These are phyloP conservation scores for Aspergillus cavernicola DNA, from an alignment of 495 filamentous ascomycete genomes.

Conservation along the genomic window DNA sequence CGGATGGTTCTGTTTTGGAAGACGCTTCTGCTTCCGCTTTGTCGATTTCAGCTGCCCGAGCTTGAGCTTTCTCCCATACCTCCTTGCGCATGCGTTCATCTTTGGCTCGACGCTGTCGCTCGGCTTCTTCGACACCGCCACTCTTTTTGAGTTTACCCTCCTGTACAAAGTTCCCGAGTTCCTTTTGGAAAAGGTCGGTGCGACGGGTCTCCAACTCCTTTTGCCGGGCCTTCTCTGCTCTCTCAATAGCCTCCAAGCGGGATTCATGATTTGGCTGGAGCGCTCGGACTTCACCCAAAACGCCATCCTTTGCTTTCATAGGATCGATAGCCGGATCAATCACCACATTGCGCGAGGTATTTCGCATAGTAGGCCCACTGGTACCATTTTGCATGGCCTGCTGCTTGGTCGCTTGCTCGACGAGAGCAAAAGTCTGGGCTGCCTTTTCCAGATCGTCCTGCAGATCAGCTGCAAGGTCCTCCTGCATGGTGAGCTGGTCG, in stretches of 20 bases:
- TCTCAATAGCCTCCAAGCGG: constrained; percentile 89
- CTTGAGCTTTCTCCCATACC: constrained; percentile 70
- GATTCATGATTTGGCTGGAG: constrained; percentile 93
- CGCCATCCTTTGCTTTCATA: constrained; percentile 76
- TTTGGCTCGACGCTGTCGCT: constrained; percentile 75
- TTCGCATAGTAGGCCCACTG: constrained; percentile 41
- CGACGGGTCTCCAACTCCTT: constrained; percentile 77
- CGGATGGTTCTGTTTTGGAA: constrained; percentile 28
- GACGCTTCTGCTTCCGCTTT: constrained; percentile 21
- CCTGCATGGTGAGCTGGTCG: constrained; percentile 89
- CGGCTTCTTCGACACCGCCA: constrained; percentile 90
- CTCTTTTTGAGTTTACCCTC: constrained; percentile 93
- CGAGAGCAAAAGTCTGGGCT: constrained; percentile 83
- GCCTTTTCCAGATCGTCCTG: constrained; percentile 95
- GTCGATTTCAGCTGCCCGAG: constrained; percentile 44
- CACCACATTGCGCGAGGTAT: constrained; percentile 57
- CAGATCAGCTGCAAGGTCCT: constrained; percentile 87
- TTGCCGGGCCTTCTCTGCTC: constrained; percentile 83
- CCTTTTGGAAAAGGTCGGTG: constrained; percentile 81
- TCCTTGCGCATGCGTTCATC: constrained; percentile 85
- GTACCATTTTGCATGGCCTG: constrained; percentile 69
- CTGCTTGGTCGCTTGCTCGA: constrained; percentile 95
- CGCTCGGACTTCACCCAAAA: constrained; percentile 90
- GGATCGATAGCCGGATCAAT: constrained; percentile 68
- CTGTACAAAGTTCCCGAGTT: constrained; percentile 82